phyloP scores from a whole-genome alignment of 2,329 filamentous ascomycete species.

The Lithohypha guttulata region DNA sequence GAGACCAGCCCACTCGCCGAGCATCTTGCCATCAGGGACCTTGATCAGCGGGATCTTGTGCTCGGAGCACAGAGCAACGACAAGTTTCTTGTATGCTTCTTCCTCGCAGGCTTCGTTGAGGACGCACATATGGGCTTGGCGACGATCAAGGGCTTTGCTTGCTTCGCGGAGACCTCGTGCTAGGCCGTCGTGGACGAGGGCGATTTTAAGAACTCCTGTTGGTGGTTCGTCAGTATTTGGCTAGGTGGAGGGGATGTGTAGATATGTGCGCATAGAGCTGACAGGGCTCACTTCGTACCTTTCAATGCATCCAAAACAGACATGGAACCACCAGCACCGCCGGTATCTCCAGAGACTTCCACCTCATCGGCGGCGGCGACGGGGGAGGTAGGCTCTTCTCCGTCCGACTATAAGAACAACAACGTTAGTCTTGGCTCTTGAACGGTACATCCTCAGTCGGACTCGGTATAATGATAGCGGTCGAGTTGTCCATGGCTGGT shows the following conservation, averaged over 20 bases:
- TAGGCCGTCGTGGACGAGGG: conserved; percentile 98
- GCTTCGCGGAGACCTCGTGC: conserved; percentile 97
- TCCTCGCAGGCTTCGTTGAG: conserved; percentile 99
- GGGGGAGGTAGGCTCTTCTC: conserved; percentile 95
- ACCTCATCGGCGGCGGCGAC: conserved; percentile 71
- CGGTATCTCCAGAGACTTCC: conserved; percentile 85
- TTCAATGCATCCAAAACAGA: conserved; percentile 96
- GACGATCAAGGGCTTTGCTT: conserved; percentile 95
- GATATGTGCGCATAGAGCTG: background rate
- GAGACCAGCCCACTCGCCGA: conserved; percentile 99
- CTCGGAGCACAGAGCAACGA: conserved; percentile 96
- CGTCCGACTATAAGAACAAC: conserved; percentile 72
- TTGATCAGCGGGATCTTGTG: conserved; percentile 99
- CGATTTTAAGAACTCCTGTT: conserved; percentile 80
- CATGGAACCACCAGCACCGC: conserved; percentile 63
- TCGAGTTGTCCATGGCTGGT: too few species aligned
- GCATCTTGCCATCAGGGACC: conserved; percentile 98
- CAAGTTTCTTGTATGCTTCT: conserved; percentile 99
- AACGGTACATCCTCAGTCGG: background rate
- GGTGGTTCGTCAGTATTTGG: background rate
- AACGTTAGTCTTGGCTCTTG: conserved; percentile 16
- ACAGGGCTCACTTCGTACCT: conserved; percentile 32
- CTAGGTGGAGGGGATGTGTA: background rate
- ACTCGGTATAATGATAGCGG: background rate
- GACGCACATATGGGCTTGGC: conserved; percentile 99